phyloP scores from a whole-genome alignment of 306 rosid genomes.

The Ormosia semicastrata region DNA sequence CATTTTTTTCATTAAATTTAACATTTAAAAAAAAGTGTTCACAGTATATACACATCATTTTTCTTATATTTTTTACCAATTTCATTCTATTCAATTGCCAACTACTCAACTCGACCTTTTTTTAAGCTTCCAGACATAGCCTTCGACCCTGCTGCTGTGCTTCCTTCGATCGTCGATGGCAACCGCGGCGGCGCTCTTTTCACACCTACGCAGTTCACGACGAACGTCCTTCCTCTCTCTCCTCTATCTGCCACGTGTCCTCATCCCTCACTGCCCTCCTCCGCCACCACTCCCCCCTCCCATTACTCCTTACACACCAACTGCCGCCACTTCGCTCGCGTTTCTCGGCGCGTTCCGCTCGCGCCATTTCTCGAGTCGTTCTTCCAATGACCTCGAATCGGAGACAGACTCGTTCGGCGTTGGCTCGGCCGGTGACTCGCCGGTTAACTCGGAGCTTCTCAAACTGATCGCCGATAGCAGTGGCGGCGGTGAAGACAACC shows the following conservation, averaged over 20 bases:
- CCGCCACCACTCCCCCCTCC: not conserved
- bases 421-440: slow-evolving; percentile 23
- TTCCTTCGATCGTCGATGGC: slow-evolving; percentile 52
- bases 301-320: slow-evolving; percentile 12
- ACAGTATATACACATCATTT: no score
- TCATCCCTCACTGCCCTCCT: slow-evolving; percentile 22
- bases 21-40: no score
- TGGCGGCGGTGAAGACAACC: slow-evolving; percentile 27
- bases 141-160: not conserved
- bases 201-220: slow-evolving; percentile 51
- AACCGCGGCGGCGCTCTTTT: slow-evolving; percentile 34
- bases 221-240: slow-evolving; percentile 22
- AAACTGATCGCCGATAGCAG: slow-evolving; percentile 20
- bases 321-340: not conserved
- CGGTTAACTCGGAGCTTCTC: slow-evolving; percentile 34
- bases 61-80: no score
- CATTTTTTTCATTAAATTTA: no score
- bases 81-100: no score
- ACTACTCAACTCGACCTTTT: no score
- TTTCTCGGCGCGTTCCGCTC: slow-evolving; percentile 39
- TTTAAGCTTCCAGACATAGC: no score
- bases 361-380: slow-evolving; percentile 51
- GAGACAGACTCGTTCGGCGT: slow-evolving; percentile 25
- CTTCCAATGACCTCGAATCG: slow-evolving; percentile 34
- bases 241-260: slow-evolving; percentile 26